Conservation (phyloP, 257 asterid species). For the Paraleonurus japonicus region DNA sequence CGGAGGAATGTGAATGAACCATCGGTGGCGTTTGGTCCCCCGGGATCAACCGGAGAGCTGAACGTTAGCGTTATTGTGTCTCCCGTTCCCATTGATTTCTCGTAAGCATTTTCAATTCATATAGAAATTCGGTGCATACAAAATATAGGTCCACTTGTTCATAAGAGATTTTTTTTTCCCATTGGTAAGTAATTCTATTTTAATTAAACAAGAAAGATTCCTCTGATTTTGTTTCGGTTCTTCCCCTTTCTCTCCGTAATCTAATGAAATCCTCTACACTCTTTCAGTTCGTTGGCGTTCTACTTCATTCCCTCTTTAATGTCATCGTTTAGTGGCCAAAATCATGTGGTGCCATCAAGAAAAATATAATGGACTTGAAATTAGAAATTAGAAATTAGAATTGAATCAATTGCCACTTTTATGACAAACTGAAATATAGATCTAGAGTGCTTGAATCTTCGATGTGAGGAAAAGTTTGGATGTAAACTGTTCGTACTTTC, state of each 20-base stretch:
- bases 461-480: background rate
- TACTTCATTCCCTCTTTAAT: background rate
- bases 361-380: background rate
- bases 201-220: background rate
- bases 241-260: background rate
- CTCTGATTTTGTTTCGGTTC: background rate
- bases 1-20: conserved; percentile 62
- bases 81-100: conserved; percentile 64
- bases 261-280: background rate
- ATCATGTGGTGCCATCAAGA: background rate
- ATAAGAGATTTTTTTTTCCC: background rate
- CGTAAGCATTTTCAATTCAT: conserved; percentile 44
- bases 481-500: background rate
- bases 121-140: background rate
- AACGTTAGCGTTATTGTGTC: conserved; percentile 89
- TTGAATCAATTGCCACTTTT: background rate
- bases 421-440: background rate
- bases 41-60: conserved; percentile 93
- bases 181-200: background rate
- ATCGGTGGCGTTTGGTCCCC: conserved; percentile 85
- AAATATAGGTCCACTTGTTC: background rate
- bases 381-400: background rate
- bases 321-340: background rate
- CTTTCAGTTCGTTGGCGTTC: background rate
- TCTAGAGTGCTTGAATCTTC: too few relatives aligned